Evolutionary conservation across 495 filamentous ascomycete species (phyloP), one percentile per base, ranked within the genome.

Genomic region (Penicillium dipodomyicola): DNA sequence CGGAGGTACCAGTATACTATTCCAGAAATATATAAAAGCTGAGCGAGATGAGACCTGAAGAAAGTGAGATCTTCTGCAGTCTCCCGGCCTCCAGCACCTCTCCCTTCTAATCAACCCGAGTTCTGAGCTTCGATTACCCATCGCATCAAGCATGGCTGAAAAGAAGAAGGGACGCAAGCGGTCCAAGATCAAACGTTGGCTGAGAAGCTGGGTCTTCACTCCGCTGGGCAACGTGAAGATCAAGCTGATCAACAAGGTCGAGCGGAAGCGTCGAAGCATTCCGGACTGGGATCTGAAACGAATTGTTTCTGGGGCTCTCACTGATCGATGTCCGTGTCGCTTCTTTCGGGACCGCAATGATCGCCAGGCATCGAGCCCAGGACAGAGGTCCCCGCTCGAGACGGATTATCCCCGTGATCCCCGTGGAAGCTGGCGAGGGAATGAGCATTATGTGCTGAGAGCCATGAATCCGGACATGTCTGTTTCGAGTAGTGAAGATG

Each of bases 191-290:
- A 48, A 48, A 17, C 45, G 45, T 48, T 48, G 45, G 45, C 17
- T 48, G n/a, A 48, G 45, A 32, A 48, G 45, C 11, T 48, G 45
- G 45, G 27, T 48, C 0, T 48, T 32, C 17, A 48, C 29, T 11
- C 45, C 45, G 12, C n/a, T 48, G 1, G 45, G 45, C 2, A 32
- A 32, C n/a, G 45, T 48, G 45, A 48, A 11, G 29, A 48, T 48
- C 45, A 48, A 33, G 14, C 20, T 48, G 29, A 48, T 48, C 17
- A 30, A 48, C n/a, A 30, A 48, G 45, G 12, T 33, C 1, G 45
- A 48, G 17, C 45, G 27, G 27, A 48, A 20, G 29, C 29, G 45
- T 48, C 45, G 27, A 20, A 48, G 15, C 11, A 10, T 48, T 17
- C 4, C 45, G 2, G 45, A 48, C 19, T 3, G 9, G 0, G 45